A percentile compares a stretch with the other conserved stretches of the same genome.
phyloP scores from a whole-genome alignment of 2,329 filamentous ascomycete species.

The Beauveria sp. region DNA sequence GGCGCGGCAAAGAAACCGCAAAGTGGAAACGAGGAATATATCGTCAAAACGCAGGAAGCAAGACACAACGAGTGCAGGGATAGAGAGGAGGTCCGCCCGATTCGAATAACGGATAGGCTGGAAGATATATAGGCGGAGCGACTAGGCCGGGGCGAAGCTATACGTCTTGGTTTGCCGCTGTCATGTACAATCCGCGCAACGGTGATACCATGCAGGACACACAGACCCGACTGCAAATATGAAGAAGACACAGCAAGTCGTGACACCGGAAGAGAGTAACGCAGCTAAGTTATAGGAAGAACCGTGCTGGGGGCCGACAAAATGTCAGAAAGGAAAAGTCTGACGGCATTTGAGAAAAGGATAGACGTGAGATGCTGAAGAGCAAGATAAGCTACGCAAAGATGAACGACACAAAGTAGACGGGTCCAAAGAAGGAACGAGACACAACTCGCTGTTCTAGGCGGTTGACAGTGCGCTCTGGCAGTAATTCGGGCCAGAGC shows the following conservation, averaged over 20 bases:
- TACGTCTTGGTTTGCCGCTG: conserved; percentile 11
- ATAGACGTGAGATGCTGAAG: neutral
- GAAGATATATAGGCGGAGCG: conserved; percentile 7
- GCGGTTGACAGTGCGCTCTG: conserved; percentile 1
- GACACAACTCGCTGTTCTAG: neutral
- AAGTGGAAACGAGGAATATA: conserved; percentile 1
- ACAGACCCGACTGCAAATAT: conserved; percentile 8
- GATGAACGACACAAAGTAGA: conserved; percentile 1
- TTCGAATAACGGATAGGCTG: neutral
- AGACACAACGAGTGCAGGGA: neutral
- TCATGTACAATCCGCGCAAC: conserved; percentile 11
- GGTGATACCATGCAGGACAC: conserved; percentile 9
- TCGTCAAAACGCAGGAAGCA: neutral
- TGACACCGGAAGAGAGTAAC: neutral
- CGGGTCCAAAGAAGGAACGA: conserved; percentile 7
- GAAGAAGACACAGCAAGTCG: neutral
- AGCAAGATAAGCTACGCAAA: neutral
- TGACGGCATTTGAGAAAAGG: conserved; percentile 3
- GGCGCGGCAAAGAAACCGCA: neutral
- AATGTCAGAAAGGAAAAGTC: neutral
- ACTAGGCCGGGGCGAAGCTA: conserved; percentile 3
- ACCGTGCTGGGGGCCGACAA: neutral
- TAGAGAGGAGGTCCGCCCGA: neutral
- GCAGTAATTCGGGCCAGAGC: neutral
- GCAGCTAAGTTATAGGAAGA: neutral